Evolutionary conservation across 306 rosid genomes (phyloP), one percentile per base, ranked within the genome.

Genomic region (Pyrus communis): DNA sequence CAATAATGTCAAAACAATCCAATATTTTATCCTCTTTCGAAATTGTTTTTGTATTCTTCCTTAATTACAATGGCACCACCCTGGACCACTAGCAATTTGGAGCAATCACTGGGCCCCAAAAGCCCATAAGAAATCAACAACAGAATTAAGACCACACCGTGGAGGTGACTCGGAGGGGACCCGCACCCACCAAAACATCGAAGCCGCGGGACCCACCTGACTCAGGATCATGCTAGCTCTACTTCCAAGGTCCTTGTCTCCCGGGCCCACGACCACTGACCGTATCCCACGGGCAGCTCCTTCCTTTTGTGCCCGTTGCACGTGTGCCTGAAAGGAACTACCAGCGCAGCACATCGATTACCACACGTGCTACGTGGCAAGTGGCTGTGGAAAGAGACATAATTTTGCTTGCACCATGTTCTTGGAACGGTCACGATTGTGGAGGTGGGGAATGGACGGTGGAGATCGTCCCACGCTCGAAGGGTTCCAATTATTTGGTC

Each of bases 111-210:
- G 52, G 87, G 80, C 23, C 82, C 85, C 73, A 54, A 38, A 2
- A 0, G 55, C 43, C 43, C 77, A 61, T 52, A 9, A 51, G 30
- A 73, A 73, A 42, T 30, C 63, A 66, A 38, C 3, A 38, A 67
- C 30, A 21, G 17, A 62, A 52, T 76, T 33, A 28, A 60, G 38
- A 55, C 52, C 70, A 25, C 77, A 77, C 74, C 69, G 85, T 78
- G 91, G 90, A 67, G 89, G 77, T 89, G 96, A 93, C 87, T 74
- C 55, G 82, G 90, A 82, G 2, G 6, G 89, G 96, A 67, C 91
- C 97, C 89, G 81, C 81, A 38, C 0, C 21, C 59, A 88, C 88
- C 92, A 85, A 77, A 70, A 60, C 81, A 71, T 78, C 45, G 23
- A 60, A 15, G 15, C 15, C 1, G 27, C 64, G 73, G 89, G 90